A percentile compares a stretch with the other conserved stretches of the same genome.
Evolutionary conservation across 192 early-diverging fungal genomes (phyloP).

Genomic region (Gigaspora rosea): DNA sequence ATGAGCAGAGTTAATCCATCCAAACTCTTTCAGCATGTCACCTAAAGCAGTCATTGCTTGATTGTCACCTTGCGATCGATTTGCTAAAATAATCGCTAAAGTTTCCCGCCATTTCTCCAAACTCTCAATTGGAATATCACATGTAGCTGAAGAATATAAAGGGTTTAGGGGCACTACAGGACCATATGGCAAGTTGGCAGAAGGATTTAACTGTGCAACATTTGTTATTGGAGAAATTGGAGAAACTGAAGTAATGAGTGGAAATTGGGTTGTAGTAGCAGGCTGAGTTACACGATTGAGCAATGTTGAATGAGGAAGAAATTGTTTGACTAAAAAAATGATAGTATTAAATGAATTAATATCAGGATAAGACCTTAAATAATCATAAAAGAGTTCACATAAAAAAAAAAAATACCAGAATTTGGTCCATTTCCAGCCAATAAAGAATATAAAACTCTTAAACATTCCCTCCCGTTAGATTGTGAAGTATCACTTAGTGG

Average conservation of each 20-base stretch:
- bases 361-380: neutral
- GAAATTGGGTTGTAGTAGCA: neutral
- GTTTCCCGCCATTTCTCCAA: conserved; percentile 73
- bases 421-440: conserved; percentile 63
- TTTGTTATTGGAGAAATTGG: neutral
- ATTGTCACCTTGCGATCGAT: conserved; percentile 75
- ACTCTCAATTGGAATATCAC: conserved; percentile 37
- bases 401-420: conserved; percentile 38
- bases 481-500: conserved; percentile 34
- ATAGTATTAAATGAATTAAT: conserved; percentile 30
- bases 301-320: conserved; percentile 31
- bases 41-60: conserved; percentile 75
- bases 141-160: conserved; percentile 14
- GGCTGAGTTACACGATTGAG: conserved; percentile 7
- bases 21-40: conserved; percentile 64
- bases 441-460: conserved; percentile 67
- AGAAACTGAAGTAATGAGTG: no score
- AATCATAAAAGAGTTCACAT: neutral
- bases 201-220: neutral
- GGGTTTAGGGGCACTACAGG: neutral
- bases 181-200: conserved; percentile 2
- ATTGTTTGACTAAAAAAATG: conserved; percentile 34
- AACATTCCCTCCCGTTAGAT: conserved; percentile 45
- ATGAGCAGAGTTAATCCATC: conserved; percentile 66
- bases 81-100: conserved; percentile 78